Evolutionary conservation across 805 yeast species (phyloP), one percentile per base, ranked within the genome.

Genomic region (Lipomyces sp.): DNA sequence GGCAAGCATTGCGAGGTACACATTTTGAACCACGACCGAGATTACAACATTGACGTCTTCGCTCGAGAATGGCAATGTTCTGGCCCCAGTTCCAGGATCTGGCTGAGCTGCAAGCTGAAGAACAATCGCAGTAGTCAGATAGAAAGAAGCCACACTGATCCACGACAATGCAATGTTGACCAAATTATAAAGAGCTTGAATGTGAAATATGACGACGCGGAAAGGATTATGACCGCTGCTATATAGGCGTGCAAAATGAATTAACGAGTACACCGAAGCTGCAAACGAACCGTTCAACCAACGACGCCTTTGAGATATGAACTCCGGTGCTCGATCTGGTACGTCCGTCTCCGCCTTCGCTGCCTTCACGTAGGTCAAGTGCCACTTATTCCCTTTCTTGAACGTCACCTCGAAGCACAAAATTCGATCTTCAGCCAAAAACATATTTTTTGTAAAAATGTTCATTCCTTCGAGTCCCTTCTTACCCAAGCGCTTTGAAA

Each of bases 231-330:
- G 86, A 14, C 76, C 69, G 5, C 82, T 75, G n/a, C 68, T 54
- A 74, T 81, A 81, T 34, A 81, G 59, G 49, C 80, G 74, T 16
- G 76, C 74, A 62, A 79, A 80, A 59, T 81, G 83, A 46, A 70
- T 76, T 57, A 81, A 68, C 1, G 80, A 65, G 58, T 79, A 79
- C 39, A 79, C 72, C 40, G 81, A 81, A 1, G 86, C 86, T 37
- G 83, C 83, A 62, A 81, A 81, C 1, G 85, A 80, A 39, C 86
- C 86, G 63, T 81, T 81, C 51, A 82, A 70, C 86, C 86, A 81
- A 60, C 86, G 73, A 63, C 86, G 74, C 57, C 86, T 74, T 65
- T 81, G 86, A 34, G 79, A 72, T 42, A 81, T 77, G 47, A 81
- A 78, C 63, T 81, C 86, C 4, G 82, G 79, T 47, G 82, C 68